Base-by-base conservation (phyloP, 805 yeast genomes). In the Kodamaea leandrae region DNA sequence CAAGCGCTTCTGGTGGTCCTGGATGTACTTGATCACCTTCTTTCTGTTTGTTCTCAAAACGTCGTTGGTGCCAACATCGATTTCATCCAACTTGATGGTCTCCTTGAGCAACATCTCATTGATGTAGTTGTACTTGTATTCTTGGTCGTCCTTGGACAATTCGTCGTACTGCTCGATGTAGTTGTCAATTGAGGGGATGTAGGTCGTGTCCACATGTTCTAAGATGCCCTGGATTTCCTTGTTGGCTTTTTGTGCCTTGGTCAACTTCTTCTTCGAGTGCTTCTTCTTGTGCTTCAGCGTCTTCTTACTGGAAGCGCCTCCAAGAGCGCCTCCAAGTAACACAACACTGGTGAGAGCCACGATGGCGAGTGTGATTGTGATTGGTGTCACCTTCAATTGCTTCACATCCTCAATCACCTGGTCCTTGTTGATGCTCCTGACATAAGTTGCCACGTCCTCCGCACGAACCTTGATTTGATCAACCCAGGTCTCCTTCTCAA, bases 61-160 rank as follows among this genome's bases (percentile, higher is more conserved):
- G 1, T 64, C 74, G 52, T 72, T 74, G 36, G 76, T 76, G 7
- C 64, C 69, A 20, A 69, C 70, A 45, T 82, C 84, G 25, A 86
- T 68, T 2, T 76, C 80, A 52, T 86, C 95, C 41, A 86, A 64
- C 46, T 72, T 77, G 71, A 85, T 72, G 49, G 84, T 60, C 47
- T 82, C 71, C 55, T 83, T 83, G 57, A 85, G 65, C 32, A 85
- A 61, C 71, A 75, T 74, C 58, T 85, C 95, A 51, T 80, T 83
- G 57, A 69, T 79, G 55, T 71, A 84, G 39, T 75, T 72, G 50
- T 68, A 72, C 53, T 76, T 74, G 57, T 78, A 82, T 43, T 61
- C 58, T 25, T 60, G 55, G 34, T 69, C 67, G 5, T 62, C 68
- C 1, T 41, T 36, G 23, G 49, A 49, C 53, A 61, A 59, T 2